These are phyloP conservation scores for Ceratobasidium sp. DNA, from an alignment of 1,284 basidiomycete species.

Conservation along the genomic window DNA sequence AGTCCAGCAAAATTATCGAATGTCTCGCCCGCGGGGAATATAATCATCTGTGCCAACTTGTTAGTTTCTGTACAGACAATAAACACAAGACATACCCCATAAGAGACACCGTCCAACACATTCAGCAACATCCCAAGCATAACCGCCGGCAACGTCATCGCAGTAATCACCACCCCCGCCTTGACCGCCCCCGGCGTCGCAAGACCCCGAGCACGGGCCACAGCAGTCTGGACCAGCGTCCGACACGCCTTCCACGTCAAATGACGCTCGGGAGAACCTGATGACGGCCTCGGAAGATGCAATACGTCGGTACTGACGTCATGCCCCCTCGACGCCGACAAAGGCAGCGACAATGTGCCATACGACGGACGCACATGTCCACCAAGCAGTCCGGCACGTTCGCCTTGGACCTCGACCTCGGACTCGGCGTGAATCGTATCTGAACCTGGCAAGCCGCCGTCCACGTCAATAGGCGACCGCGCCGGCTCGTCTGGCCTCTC, in stretches of 20 bases:
- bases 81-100: slow-evolving; percentile 63
- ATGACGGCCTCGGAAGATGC: neutral
- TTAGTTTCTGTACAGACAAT: slow-evolving; percentile 1
- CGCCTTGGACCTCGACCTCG: neutral
- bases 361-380: slow-evolving; percentile 15
- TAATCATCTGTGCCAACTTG: slow-evolving; percentile 73
- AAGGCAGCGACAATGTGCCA: neutral
- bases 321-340: neutral
- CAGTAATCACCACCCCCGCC: neutral
- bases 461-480: slow-evolving; percentile 23
- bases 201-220: neutral
- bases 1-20: slow-evolving; percentile 87
- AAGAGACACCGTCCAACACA: slow-evolving; percentile 92
- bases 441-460: neutral
- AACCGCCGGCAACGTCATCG: slow-evolving; percentile 76
- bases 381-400: slow-evolving; percentile 17
- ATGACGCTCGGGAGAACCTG: neutral
- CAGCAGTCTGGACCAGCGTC: neutral
- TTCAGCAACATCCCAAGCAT: slow-evolving; percentile 90
- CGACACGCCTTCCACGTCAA: slow-evolving; percentile 6
- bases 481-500: neutral
- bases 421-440: neutral
- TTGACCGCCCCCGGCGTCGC: slow-evolving; percentile 17
- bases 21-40: slow-evolving; percentile 87
- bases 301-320: neutral